These are phyloP conservation scores for Chenopodium berlandieri DNA, from an alignment of 148 eudicot genomes.

Conservation along the genomic window DNA sequence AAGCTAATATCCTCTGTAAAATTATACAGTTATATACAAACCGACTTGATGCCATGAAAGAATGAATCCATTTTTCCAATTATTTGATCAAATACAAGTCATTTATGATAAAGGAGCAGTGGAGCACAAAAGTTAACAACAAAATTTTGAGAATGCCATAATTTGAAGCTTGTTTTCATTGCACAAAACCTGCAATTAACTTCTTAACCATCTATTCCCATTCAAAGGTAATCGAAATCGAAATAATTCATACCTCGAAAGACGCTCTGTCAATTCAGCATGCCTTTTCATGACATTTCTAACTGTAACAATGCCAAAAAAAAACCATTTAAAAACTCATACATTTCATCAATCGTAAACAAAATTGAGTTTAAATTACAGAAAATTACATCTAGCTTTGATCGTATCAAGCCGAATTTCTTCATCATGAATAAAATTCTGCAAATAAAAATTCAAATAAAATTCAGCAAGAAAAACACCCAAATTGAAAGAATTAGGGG, in stretches of 20 bases:
- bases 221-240: neutral
- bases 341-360: neutral
- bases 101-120: neutral
- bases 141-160: no score
- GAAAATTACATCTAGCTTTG: slow-evolving; percentile 65
- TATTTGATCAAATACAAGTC: neutral
- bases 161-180: neutral
- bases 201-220: neutral
- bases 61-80: neutral
- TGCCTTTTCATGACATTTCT: slow-evolving; percentile 76
- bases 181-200: neutral
- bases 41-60: neutral
- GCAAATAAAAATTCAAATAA: slow-evolving; percentile 17
- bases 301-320: slow-evolving; percentile 46
- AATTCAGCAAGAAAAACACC: neutral
- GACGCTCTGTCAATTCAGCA: slow-evolving; percentile 71
- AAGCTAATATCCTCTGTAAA: neutral
- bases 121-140: neutral
- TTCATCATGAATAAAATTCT: slow-evolving; percentile 55
- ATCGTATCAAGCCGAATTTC: slow-evolving; percentile 56
- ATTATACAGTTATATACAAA: neutral
- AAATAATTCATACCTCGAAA: slow-evolving; percentile 59
- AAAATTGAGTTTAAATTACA: neutral
- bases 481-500: neutral
- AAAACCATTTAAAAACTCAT: slow-evolving; percentile 2